Evolutionary conservation across 441 rosid species (phyloP).

Genomic region (Erodium trifolium): DNA sequence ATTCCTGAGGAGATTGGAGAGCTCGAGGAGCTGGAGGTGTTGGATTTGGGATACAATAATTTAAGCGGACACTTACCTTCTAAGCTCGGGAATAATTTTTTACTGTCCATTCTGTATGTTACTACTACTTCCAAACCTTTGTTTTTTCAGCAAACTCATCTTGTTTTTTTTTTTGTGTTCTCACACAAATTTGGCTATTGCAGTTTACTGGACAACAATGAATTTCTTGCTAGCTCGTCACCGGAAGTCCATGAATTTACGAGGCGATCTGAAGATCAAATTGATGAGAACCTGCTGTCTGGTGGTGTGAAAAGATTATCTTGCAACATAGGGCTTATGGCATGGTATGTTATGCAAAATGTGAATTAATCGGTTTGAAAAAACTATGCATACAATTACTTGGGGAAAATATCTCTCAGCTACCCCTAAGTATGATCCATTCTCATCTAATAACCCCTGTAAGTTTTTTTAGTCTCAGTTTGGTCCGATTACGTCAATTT

Average conservation of each 20-base stretch:
- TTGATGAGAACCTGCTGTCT: conserved; percentile 27
- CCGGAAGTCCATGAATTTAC: conserved; percentile 24
- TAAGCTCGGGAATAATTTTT: conserved; percentile 29
- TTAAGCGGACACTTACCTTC: conserved; percentile 34
- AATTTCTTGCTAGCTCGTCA: conserved; percentile 24
- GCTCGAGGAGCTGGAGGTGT: conserved; percentile 34
- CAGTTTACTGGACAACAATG: conserved; percentile 40
- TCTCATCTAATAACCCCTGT: no score
- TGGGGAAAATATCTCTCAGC: no score
- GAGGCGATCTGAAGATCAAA: conserved; percentile 30
- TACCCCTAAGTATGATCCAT: no score
- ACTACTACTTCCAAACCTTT: background rate
- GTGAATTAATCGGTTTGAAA: no score
- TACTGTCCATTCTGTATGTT: conserved; percentile 35
- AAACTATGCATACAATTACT: no score
- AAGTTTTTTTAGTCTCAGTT: no score
- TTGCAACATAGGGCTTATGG: conserved; percentile 14
- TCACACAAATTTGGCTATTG: conserved; percentile 9
- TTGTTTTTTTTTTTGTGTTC: background rate
- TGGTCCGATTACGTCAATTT: no score
- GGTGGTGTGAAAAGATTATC: conserved; percentile 23
- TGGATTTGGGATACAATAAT: conserved; percentile 40
- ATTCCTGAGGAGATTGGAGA: conserved; percentile 34
- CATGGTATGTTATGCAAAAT: conserved; percentile 24
- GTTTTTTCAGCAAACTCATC: background rate